These are phyloP conservation scores for Mucor lusitanicus DNA, from an alignment of 371 early-diverging fungal species.

Conservation along the genomic window DNA sequence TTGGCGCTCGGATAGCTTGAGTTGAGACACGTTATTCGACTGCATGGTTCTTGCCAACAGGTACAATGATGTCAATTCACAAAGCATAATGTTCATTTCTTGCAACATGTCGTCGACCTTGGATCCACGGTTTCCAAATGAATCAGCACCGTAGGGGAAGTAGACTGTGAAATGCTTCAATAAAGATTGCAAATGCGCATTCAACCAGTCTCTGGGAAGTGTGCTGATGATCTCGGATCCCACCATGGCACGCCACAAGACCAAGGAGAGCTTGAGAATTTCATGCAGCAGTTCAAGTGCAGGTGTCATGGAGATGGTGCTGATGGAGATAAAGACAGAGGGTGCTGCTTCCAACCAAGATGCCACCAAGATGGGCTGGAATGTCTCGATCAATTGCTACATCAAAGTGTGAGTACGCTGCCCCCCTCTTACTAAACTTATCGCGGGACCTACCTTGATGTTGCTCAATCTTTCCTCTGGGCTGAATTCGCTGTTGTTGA, in stretches of 20 bases:
- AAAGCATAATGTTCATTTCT: slow-evolving; percentile 72
- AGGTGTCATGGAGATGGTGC: slow-evolving; percentile 41
- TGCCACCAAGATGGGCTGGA: slow-evolving; percentile 68
- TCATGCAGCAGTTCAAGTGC: slow-evolving; percentile 51
- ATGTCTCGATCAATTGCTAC: slow-evolving; percentile 49
- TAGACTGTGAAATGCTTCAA: slow-evolving; percentile 67
- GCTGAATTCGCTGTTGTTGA: slow-evolving; percentile 21
- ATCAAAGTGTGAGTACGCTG: not conserved
- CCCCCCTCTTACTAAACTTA: no score
- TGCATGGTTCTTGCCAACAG: slow-evolving; percentile 45
- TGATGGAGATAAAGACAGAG: slow-evolving; percentile 54
- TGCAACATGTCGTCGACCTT: slow-evolving; percentile 61
- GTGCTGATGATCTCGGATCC: slow-evolving; percentile 25
- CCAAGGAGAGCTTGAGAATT: slow-evolving; percentile 58
- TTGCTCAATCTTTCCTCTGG: slow-evolving; percentile 24
- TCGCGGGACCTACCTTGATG: slow-evolving; percentile 21
- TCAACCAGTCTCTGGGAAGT: slow-evolving; percentile 39
- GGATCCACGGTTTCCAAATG: slow-evolving; percentile 44
- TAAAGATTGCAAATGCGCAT: slow-evolving; percentile 52
- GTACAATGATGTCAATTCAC: slow-evolving; percentile 68
- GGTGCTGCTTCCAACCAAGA: slow-evolving; percentile 78
- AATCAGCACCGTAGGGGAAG: slow-evolving; percentile 74
- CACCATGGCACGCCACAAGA: slow-evolving; percentile 68
- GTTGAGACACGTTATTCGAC: not conserved
- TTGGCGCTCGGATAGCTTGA: slow-evolving; percentile 19